A percentile compares a stretch with the other conserved stretches of the same genome.
Evolutionary conservation across 1,284 basidiomycete species (phyloP).

Genomic region (Hymenochaete sp.): DNA sequence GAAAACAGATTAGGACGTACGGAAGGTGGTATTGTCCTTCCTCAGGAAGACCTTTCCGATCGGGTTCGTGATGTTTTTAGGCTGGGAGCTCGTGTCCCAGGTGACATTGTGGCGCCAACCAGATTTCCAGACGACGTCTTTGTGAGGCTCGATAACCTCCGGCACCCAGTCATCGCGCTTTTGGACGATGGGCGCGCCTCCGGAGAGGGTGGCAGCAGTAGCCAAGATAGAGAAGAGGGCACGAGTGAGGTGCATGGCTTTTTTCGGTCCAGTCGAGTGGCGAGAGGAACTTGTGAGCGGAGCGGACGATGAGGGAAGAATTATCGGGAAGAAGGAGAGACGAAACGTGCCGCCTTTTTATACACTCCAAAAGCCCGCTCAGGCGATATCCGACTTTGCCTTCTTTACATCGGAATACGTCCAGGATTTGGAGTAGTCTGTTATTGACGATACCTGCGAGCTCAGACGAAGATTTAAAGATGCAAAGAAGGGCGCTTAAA

Average conservation of each 20-base stretch:
- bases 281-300: background rate
- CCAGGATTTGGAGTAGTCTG: conserved; percentile 2
- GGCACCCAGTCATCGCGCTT: conserved; percentile 43
- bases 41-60: conserved; percentile 30
- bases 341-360: background rate
- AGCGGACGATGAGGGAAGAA: background rate
- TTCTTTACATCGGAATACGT: background rate
- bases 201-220: conserved; percentile 9
- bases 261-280: background rate
- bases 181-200: conserved; percentile 23
- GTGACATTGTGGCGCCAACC: conserved; percentile 36
- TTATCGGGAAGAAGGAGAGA: background rate
- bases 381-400: background rate
- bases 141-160: conserved; percentile 30
- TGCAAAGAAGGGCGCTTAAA: too few relatives aligned
- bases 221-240: background rate
- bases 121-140: conserved; percentile 33
- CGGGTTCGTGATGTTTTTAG: conserved; percentile 39
- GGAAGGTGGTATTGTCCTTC: conserved; percentile 23
- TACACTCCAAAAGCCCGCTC: background rate
- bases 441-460: too few relatives aligned
- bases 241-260: background rate
- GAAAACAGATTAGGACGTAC: conserved; percentile 17
- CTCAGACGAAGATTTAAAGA: too few relatives aligned
- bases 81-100: conserved; percentile 36